Evolutionary conservation across 345 rosid genomes (phyloP), one percentile per base, ranked within the genome.

Genomic region (Salix exigua): DNA sequence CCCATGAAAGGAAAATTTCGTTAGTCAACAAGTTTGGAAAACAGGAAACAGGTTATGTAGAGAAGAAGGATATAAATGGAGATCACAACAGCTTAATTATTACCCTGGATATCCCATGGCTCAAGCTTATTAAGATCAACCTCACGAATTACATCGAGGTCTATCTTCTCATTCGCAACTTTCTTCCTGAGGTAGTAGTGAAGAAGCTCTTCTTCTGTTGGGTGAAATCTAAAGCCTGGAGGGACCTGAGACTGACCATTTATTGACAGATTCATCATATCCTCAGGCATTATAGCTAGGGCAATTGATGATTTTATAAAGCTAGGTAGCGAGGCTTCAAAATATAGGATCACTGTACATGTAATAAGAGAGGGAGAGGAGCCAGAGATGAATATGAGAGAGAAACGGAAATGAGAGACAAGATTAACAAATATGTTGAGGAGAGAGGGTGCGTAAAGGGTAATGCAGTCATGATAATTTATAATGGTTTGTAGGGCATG

Each of bases 71-170:
- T 66, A 63, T 0, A 18, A 23, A 65, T 19, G 37, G 13, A 23
- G 14, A 16, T 14, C 3, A 4, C 2, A 23, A 13, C 7, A 40
- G 44, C 44, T 40, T 40, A 10, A 40, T 40, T 10, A 40, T 58
- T 75, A 96, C 99, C 99, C 87, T 93, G 99, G 68, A 96, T 91
- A 83, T 96, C 99, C 99, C 99, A 96, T 2, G 99, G 99, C 82
- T 96, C 98, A 65, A 96, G 99, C 89, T 96, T 96, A 81, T 93
- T 96, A 61, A 96, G 99, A 89, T 96, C 99, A 11, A 96, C 98
- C 79, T 96, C 99, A 44, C 93, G 97, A 73, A 96, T 96, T 58
- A 96, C 98, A 79, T 96, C 97, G 55, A 96, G 97, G 86, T 96
- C 99, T 23, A 96, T 90, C 87, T 89, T 90, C 78, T 91, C 91